phyloP scores from a whole-genome alignment of 106 monocot species.

The Hemerocallis citrina region DNA sequence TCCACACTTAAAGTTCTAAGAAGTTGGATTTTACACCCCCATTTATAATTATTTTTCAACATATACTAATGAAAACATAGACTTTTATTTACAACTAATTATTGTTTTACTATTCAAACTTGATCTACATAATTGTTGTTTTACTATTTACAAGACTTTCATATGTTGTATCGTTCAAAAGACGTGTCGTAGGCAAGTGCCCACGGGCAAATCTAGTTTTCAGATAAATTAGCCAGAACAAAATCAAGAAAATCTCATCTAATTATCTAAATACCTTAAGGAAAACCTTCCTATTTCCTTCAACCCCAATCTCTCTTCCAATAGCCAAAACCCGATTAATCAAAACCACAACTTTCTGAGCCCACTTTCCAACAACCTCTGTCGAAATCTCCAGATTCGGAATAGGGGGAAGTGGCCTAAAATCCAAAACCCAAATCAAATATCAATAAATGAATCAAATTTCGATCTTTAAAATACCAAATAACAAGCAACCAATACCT shows the following conservation, averaged over 20 bases:
- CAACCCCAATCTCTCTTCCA: conserved; percentile 49
- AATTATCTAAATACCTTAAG: too few species aligned
- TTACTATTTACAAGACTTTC: too few species aligned
- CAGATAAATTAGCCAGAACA: background rate
- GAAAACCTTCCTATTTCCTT: conserved; percentile 54
- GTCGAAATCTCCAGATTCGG: conserved; percentile 65
- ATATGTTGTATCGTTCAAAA: too few species aligned
- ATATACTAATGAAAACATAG: too few species aligned
- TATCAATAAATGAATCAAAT: background rate
- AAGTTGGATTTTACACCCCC: too few species aligned
- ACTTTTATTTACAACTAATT: too few species aligned
- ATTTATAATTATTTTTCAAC: too few species aligned
- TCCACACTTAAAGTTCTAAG: too few species aligned
- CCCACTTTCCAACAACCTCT: conserved; percentile 30
- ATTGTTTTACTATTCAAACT: too few species aligned
- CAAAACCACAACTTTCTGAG: conserved; percentile 25
- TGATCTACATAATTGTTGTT: too few species aligned
- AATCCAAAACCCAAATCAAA: conserved; percentile 2
- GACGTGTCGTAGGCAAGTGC: too few species aligned
- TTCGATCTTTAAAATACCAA: background rate
- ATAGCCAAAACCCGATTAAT: conserved; percentile 39
- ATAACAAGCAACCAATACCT: conserved; percentile 25
- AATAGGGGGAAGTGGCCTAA: conserved; percentile 52
- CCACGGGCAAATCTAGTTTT: too few species aligned
- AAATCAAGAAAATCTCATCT: background rate